Evolutionary conservation across 2,329 filamentous ascomycete species (phyloP).

Genomic region (Fusarium keratoplasticum): DNA sequence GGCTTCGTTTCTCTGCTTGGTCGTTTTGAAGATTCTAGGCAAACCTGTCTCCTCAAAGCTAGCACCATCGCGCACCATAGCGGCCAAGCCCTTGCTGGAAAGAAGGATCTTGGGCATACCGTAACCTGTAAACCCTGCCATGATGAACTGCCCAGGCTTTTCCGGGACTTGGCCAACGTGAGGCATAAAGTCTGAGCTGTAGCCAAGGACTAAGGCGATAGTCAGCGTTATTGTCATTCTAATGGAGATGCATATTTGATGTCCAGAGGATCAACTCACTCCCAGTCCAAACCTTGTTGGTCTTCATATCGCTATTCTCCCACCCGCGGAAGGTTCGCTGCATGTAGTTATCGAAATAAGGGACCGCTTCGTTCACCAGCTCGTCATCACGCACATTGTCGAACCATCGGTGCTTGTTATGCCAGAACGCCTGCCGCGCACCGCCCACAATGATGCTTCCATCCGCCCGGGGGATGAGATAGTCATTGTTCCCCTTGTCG

Average conservation of each 20-base stretch:
- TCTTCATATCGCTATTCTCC: slow-evolving; percentile 54
- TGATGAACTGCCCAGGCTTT: slow-evolving; percentile 53
- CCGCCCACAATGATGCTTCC: slow-evolving; percentile 52
- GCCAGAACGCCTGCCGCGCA: slow-evolving; percentile 47
- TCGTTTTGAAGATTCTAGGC: slow-evolving; percentile 32
- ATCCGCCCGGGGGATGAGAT: slow-evolving; percentile 57
- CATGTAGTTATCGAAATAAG: slow-evolving; percentile 62
- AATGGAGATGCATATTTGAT: not conserved
- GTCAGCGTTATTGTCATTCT: not conserved
- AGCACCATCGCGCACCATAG: slow-evolving; percentile 51
- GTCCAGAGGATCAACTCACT: slow-evolving; percentile 20
- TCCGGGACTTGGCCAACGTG: slow-evolving; percentile 54
- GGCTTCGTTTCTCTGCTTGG: not conserved
- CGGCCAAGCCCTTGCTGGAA: slow-evolving; percentile 54
- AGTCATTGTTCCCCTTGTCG: slow-evolving; percentile 43
- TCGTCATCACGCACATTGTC: slow-evolving; percentile 49
- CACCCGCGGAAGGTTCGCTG: slow-evolving; percentile 60
- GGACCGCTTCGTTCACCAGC: slow-evolving; percentile 54
- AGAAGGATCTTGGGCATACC: slow-evolving; percentile 61
- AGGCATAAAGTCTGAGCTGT: slow-evolving; percentile 55
- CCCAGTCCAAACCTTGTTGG: slow-evolving; percentile 46
- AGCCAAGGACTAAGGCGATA: slow-evolving; percentile 51
- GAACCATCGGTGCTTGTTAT: slow-evolving; percentile 30
- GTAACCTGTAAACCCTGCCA: slow-evolving; percentile 63
- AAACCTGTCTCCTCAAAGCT: slow-evolving; percentile 52